phyloP scores from a whole-genome alignment of 768 basidiomycete genomes.

The Candolleomyces aberdarensis region DNA sequence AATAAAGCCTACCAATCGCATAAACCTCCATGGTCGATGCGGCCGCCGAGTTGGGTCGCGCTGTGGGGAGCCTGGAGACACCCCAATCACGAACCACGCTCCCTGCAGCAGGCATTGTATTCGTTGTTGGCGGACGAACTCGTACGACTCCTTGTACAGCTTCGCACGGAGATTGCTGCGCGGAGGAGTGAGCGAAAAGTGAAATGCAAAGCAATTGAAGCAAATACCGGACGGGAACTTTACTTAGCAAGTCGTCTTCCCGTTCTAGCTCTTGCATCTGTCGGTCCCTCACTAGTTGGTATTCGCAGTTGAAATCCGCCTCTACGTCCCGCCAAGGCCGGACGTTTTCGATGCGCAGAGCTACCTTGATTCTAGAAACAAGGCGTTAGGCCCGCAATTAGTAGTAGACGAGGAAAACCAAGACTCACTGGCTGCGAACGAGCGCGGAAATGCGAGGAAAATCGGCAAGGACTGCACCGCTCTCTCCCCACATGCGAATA shows the following conservation, averaged over 20 bases:
- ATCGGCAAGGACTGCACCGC: slow-evolving; percentile 71
- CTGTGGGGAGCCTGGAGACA: slow-evolving; percentile 43
- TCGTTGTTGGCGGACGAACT: slow-evolving; percentile 86
- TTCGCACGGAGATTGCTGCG: slow-evolving; percentile 80
- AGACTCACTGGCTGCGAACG: slow-evolving; percentile 78
- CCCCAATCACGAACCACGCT: slow-evolving; percentile 87
- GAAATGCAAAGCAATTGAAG: slow-evolving; percentile 1
- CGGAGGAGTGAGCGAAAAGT: slow-evolving; percentile 4
- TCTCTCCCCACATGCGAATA: slow-evolving; percentile 90
- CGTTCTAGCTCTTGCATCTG: slow-evolving; percentile 89
- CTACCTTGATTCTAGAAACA: slow-evolving; percentile 63
- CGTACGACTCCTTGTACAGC: slow-evolving; percentile 85
- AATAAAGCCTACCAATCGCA: slow-evolving; percentile 63
- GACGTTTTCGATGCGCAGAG: slow-evolving; percentile 68
- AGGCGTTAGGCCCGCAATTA: slow-evolving; percentile 8
- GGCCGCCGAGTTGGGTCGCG: slow-evolving; percentile 57
- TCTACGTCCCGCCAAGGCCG: slow-evolving; percentile 85
- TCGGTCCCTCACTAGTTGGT: slow-evolving; percentile 79
- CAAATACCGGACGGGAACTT: slow-evolving; percentile 74
- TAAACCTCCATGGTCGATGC: slow-evolving; percentile 77
- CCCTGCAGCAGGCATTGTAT: slow-evolving; percentile 87
- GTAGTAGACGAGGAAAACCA: background rate
- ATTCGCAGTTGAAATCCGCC: slow-evolving; percentile 75
- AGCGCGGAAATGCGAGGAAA: slow-evolving; percentile 76
- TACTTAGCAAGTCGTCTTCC: slow-evolving; percentile 84